Evolutionary conservation across 768 basidiomycete genomes (phyloP).

Genomic region (Serendipita indica): DNA sequence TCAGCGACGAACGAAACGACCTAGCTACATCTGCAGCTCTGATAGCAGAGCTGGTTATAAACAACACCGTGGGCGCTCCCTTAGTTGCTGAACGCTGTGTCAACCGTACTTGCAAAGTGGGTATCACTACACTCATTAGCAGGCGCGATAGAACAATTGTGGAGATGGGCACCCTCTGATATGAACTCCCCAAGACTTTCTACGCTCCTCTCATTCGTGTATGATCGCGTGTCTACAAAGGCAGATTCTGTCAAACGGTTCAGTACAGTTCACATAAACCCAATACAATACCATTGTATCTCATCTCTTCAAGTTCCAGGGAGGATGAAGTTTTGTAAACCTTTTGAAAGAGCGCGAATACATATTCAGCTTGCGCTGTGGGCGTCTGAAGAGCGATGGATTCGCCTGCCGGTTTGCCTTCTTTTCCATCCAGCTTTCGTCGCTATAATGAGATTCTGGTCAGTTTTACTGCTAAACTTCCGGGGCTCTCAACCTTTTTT

Average conservation of each 20-base stretch:
- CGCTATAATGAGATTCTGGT: no score
- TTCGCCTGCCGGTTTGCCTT: constrained; percentile 22
- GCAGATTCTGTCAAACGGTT: constrained; percentile 43
- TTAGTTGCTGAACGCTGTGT: constrained; percentile 58
- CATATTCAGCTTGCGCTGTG: constrained; percentile 41
- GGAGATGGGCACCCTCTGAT: constrained; percentile 37
- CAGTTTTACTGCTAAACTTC: no score
- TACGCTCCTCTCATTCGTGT: constrained; percentile 56
- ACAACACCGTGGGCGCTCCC: constrained; percentile 79
- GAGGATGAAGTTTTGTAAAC: constrained; percentile 51
- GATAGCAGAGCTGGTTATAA: constrained; percentile 76
- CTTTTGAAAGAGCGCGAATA: constrained; percentile 52
- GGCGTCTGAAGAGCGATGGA: constrained; percentile 47
- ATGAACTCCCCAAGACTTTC: constrained; percentile 66
- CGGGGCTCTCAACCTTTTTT: no score
- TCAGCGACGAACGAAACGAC: constrained; percentile 47
- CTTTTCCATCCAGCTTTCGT: no score
- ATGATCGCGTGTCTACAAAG: constrained; percentile 61
- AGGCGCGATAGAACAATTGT: background rate
- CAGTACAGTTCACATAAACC: constrained; percentile 17
- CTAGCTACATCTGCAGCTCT: constrained; percentile 82
- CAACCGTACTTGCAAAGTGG: constrained; percentile 51
- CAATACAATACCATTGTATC: constrained; percentile 48
- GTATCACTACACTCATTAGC: constrained; percentile 36
- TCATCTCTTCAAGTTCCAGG: constrained; percentile 67